Base-by-base conservation (phyloP, 129 eudicot genomes). In the Deinandra increscens region DNA sequence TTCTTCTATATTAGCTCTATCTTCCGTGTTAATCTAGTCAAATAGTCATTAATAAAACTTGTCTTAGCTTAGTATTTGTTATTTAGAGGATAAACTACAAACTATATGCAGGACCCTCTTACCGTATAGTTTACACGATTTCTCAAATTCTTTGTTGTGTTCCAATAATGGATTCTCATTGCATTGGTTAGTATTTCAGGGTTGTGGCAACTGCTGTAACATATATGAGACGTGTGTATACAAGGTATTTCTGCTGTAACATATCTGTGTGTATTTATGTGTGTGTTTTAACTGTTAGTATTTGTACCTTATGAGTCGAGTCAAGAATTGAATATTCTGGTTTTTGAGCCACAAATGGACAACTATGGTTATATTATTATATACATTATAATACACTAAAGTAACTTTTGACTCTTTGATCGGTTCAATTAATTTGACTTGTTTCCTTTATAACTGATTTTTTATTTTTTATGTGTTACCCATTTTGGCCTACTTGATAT, bases 121-220 rank as follows among this genome's bases (percentile, higher is more conserved):
- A 29, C 34, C 56, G n/a, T 74, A 12, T 64, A 38, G 43, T 75
- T 66, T 38, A 53, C 7, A 9, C 12, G n/a, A 8, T 44, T 54
- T 65, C 22, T 66, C 36, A 49, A 13, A 8, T 38, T 34, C 0
- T 45, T 20, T 48, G 46, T 12, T 38, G 49, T 17, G 33, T 38
- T 54, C 48, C 31, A 12, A 41, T 48, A 49, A 14, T 14, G 51
- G 50, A 45, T 26, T 41, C 20, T 51, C 46, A 53, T 64, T 54
- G n/a, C 44, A 54, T 26, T 56, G 49, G 54, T 79, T 71, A 20
- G 56, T 43, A 22, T 88, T 86, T 80, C 90, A 92, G 98, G 88
- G 98, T 92, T 41, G 96, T 92, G 59, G 98, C 96, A 44, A 92
- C 98, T 79, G 98, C 98, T 64, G 83, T 92, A 64, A 84, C 96